These are phyloP conservation scores for Emericellopsis atlantica DNA, from an alignment of 2,329 filamentous ascomycete species.

Conservation along the genomic window DNA sequence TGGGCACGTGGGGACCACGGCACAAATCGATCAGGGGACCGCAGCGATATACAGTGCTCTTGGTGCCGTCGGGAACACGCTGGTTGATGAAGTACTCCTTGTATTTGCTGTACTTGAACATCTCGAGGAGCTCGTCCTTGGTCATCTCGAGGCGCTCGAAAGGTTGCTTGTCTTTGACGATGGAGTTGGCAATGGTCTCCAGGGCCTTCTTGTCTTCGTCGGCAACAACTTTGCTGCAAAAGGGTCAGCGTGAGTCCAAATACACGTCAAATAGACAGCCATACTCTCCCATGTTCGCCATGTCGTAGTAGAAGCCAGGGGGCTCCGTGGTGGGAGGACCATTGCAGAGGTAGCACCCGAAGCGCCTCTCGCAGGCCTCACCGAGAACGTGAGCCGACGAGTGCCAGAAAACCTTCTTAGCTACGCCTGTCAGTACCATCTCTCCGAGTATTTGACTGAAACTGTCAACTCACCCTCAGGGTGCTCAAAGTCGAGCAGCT, in stretches of 20 bases:
- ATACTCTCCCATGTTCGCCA: constrained; percentile 47
- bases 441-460: background rate
- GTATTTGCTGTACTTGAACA: constrained; percentile 96
- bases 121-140: constrained; percentile 84
- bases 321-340: constrained; percentile 76
- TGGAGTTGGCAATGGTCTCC: constrained; percentile 66
- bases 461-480: constrained; percentile 15
- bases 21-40: constrained; percentile 92
- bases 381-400: constrained; percentile 93
- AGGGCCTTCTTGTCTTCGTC: constrained; percentile 76
- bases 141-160: constrained; percentile 83
- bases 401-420: constrained; percentile 96
- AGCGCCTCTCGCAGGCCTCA: constrained; percentile 82
- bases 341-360: constrained; percentile 85
- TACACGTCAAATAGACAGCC: background rate
- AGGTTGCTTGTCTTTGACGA: constrained; percentile 92
- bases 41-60: constrained; percentile 87
- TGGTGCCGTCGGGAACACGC: constrained; percentile 65
- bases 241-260: background rate
- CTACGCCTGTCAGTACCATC: constrained; percentile 19
- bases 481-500: constrained; percentile 68
- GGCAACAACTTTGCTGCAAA: constrained; percentile 55
- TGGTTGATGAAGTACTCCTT: constrained; percentile 88
- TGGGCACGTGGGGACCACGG: constrained; percentile 82
- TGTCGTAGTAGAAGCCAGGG: constrained; percentile 89